A percentile compares a stretch with the other conserved stretches of the same genome.
Conservation (phyloP, 2,329 filamentous ascomycete species). For the Venturia oleaginea region DNA sequence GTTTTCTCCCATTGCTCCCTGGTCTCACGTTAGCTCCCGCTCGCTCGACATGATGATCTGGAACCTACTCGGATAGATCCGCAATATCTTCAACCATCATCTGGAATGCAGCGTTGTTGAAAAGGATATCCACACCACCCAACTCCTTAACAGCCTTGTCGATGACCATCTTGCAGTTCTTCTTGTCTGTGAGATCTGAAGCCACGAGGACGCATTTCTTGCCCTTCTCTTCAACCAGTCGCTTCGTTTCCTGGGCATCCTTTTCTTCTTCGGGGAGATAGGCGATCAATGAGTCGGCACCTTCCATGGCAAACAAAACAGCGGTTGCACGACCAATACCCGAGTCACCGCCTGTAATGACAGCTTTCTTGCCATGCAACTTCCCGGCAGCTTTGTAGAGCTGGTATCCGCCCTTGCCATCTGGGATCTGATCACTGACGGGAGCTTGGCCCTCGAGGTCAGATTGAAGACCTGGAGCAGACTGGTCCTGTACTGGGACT, state of each 20-base stretch:
- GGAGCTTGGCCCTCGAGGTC: conserved; percentile 50
- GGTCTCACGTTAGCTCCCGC: conserved; percentile 5
- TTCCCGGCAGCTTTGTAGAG: conserved; percentile 69
- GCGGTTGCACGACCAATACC: conserved; percentile 71
- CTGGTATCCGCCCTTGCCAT: conserved; percentile 56
- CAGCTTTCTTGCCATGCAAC: conserved; percentile 61
- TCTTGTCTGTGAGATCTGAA: conserved; percentile 54
- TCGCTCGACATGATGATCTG: neutral
- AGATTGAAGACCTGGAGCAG: conserved; percentile 44
- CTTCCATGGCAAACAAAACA: conserved; percentile 72
- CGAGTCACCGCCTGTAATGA: conserved; percentile 75
- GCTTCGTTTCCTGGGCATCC: conserved; percentile 68
- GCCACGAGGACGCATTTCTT: conserved; percentile 54
- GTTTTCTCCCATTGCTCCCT: conserved; percentile 72
- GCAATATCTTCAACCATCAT: conserved; percentile 64
- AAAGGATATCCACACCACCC: conserved; percentile 63
- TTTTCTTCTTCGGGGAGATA: conserved; percentile 68
- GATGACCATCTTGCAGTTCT: conserved; percentile 61
- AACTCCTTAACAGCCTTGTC: conserved; percentile 57
- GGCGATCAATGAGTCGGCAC: conserved; percentile 62
- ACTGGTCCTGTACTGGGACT: conserved; percentile 30
- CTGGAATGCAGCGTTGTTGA: conserved; percentile 67
- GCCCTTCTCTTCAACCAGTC: conserved; percentile 57
- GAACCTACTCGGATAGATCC: conserved; percentile 56
- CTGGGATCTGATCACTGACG: conserved; percentile 56